These are phyloP conservation scores for Trichoderma orchidacearum DNA, from an alignment of 495 filamentous ascomycete genomes.

Conservation along the genomic window DNA sequence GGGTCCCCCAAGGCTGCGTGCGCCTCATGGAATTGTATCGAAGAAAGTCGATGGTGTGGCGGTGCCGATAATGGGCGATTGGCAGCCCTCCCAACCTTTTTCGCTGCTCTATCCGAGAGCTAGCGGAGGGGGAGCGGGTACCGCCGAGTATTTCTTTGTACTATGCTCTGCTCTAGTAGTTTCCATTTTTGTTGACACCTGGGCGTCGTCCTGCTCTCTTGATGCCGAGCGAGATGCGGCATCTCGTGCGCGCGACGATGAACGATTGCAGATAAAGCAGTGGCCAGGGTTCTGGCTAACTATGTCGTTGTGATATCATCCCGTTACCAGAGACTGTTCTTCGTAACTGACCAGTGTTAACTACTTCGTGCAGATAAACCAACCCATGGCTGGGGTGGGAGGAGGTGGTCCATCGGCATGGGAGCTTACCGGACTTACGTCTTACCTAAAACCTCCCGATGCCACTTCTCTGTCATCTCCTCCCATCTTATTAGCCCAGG, in stretches of 20 bases:
- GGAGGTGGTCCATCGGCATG: too few species aligned
- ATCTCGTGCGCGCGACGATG: too few species aligned
- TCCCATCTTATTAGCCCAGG: background rate
- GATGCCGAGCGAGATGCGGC: too few species aligned
- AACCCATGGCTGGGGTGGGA: too few species aligned
- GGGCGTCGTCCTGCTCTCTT: too few species aligned
- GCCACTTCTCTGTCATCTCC: background rate
- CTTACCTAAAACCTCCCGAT: background rate
- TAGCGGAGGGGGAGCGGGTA: background rate
- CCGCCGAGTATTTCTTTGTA: background rate
- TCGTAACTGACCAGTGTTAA: too few species aligned
- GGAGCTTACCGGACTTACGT: background rate
- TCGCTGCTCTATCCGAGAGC: background rate
- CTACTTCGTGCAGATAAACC: too few species aligned
- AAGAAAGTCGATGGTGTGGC: conserved; percentile 4
- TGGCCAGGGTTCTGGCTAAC: too few species aligned
- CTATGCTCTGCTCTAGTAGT: background rate
- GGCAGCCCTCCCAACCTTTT: background rate
- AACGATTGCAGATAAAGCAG: too few species aligned
- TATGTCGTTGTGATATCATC: too few species aligned
- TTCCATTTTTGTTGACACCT: too few species aligned
- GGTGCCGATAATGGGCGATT: background rate
- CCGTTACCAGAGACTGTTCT: too few species aligned
- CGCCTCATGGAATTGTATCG: conserved; percentile 4
- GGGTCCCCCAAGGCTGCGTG: conserved; percentile 1